phyloP scores from a whole-genome alignment of 148 eudicot species.

The Cornus suecica region DNA sequence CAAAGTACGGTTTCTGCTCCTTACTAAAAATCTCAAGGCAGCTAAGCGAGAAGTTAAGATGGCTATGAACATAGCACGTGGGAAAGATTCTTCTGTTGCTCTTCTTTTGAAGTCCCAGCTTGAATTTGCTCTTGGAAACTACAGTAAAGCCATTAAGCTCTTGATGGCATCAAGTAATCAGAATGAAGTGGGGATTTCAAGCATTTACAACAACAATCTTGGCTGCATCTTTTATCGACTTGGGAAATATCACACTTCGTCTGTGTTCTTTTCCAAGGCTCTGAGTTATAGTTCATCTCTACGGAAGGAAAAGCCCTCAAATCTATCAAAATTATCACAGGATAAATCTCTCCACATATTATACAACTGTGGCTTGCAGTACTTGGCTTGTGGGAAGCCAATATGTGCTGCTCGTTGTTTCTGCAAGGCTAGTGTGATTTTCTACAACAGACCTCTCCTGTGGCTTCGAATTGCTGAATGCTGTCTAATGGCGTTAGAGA shows the following conservation, averaged over 20 bases:
- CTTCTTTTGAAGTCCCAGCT: slow-evolving; percentile 87
- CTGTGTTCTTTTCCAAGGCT: slow-evolving; percentile 76
- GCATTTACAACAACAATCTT: slow-evolving; percentile 70
- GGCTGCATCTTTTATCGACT: slow-evolving; percentile 85
- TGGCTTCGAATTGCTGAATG: slow-evolving; percentile 95
- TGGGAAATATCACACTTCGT: slow-evolving; percentile 67
- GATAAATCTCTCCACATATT: slow-evolving; percentile 70
- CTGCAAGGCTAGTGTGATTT: slow-evolving; percentile 59
- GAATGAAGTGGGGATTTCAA: slow-evolving; percentile 58
- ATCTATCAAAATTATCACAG: slow-evolving; percentile 58
- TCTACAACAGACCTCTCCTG: slow-evolving; percentile 63
- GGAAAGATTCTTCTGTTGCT: slow-evolving; percentile 76
- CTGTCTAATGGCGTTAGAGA: slow-evolving; percentile 70
- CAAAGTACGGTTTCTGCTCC: slow-evolving; percentile 70
- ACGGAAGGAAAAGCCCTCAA: slow-evolving; percentile 69
- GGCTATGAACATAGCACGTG: slow-evolving; percentile 78
- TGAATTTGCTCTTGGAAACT: slow-evolving; percentile 83
- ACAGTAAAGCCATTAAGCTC: slow-evolving; percentile 78
- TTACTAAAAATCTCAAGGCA: slow-evolving; percentile 76
- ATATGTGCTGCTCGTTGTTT: slow-evolving; percentile 76
- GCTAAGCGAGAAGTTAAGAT: slow-evolving; percentile 92
- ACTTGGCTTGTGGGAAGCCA: slow-evolving; percentile 86
- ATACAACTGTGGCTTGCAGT: slow-evolving; percentile 81
- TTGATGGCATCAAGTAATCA: slow-evolving; percentile 75
- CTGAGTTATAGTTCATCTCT: slow-evolving; percentile 53